These are phyloP conservation scores for Aquanectria penicillioides DNA, from an alignment of 2,329 filamentous ascomycete genomes.

Conservation along the genomic window DNA sequence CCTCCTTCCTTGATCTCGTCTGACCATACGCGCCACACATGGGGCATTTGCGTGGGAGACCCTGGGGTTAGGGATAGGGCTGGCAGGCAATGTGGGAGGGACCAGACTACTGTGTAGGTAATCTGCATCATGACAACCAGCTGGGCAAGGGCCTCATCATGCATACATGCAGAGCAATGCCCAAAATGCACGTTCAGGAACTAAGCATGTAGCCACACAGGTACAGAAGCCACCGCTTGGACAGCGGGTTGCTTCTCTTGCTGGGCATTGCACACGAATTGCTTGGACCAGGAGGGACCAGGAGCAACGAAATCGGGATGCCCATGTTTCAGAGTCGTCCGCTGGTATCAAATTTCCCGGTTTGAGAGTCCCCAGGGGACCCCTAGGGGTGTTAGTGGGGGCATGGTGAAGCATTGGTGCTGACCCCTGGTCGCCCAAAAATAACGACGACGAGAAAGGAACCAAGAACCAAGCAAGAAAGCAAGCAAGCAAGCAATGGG, in stretches of 20 bases:
- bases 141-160: too few relatives aligned
- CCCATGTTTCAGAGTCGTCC: conserved; percentile 33
- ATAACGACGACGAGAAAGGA: conserved; percentile 1
- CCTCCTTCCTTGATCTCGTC: not conserved
- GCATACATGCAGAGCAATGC: too few relatives aligned
- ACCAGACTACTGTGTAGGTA: too few relatives aligned
- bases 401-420: conserved; percentile 37
- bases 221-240: not conserved
- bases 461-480: conserved; percentile 3
- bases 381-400: conserved; percentile 17
- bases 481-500: conserved; percentile 5
- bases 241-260: not conserved
- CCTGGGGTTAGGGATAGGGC: not conserved
- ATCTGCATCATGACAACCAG: too few relatives aligned
- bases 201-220: too few relatives aligned
- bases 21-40: conserved; percentile 1
- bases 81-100: too few relatives aligned
- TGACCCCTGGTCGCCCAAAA: conserved; percentile 4
- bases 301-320: conserved; percentile 1
- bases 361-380: not conserved
- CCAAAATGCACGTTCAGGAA: too few relatives aligned
- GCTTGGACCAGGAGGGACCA: conserved; percentile 8
- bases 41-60: not conserved
- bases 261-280: not conserved
- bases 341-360: conserved; percentile 26